These are phyloP conservation scores for Ophiostoma montium DNA, from an alignment of 2,329 filamentous ascomycete species.

Conservation along the genomic window DNA sequence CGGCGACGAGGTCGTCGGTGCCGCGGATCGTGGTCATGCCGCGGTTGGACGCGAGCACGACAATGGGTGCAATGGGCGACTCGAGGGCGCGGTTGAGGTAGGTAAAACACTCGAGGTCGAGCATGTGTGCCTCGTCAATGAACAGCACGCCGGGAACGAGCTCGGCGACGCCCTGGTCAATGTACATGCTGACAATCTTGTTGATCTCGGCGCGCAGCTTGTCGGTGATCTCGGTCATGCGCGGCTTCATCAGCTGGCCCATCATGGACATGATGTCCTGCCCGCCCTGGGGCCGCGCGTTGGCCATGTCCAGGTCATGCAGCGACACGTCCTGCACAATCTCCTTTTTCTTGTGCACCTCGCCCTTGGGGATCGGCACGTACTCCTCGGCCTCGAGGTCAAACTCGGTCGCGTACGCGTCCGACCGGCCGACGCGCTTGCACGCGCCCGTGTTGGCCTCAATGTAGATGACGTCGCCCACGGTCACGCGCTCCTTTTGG, in stretches of 20 bases:
- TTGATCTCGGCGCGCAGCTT: conserved; percentile 94
- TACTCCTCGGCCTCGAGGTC: conserved; percentile 98
- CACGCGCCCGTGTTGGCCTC: conserved; percentile 97
- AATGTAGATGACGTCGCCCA: conserved; percentile 97
- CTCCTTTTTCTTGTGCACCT: conserved; percentile 99
- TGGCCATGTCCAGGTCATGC: conserved; percentile 92
- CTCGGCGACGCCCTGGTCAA: conserved; percentile 94
- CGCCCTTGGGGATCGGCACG: conserved; percentile 94
- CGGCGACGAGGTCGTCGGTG: conserved; percentile 65
- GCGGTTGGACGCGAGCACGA: conserved; percentile 93
- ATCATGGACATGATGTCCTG: conserved; percentile 99
- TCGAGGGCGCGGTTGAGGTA: conserved; percentile 98
- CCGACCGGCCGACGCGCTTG: conserved; percentile 89
- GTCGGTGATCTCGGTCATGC: conserved; percentile 98
- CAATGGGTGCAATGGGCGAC: conserved; percentile 86
- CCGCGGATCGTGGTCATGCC: conserved; percentile 88
- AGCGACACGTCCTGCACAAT: conserved; percentile 97
- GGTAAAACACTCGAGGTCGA: conserved; percentile 97
- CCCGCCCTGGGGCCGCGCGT: conserved; percentile 85
- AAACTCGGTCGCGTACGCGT: conserved; percentile 96
- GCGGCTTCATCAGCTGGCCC: conserved; percentile 98
- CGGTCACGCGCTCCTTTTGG: conserved; percentile 90
- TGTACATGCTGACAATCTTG: conserved; percentile 98
- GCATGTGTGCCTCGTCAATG: conserved; percentile 99
- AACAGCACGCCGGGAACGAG: conserved; percentile 96